Evolutionary conservation across 768 basidiomycete species (phyloP).

Genomic region (Brasilioporus rufonigricans): DNA sequence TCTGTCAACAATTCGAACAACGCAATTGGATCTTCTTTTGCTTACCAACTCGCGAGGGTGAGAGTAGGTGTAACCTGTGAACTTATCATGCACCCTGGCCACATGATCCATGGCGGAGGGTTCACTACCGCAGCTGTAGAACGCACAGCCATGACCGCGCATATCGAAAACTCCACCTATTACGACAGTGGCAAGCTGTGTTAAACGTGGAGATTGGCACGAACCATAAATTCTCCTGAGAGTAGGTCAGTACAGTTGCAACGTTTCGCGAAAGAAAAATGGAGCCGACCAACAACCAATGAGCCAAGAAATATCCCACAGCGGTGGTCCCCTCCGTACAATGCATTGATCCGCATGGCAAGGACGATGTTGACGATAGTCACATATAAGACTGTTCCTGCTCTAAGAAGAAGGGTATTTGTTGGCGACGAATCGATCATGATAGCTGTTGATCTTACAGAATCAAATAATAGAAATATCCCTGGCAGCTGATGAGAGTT

Average conservation of each 20-base stretch:
- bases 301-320: slow-evolving; percentile 6
- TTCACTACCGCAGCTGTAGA: slow-evolving; percentile 7
- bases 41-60: slow-evolving; percentile 25
- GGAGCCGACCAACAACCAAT: slow-evolving; percentile 17
- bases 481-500: slow-evolving; percentile 15
- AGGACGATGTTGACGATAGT: slow-evolving; percentile 22
- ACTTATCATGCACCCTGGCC: slow-evolving; percentile 14
- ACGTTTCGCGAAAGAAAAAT: neutral
- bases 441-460: slow-evolving; percentile 10
- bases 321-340: slow-evolving; percentile 1
- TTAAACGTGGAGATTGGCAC: neutral
- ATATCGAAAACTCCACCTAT: slow-evolving; percentile 19
- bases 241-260: neutral
- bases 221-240: slow-evolving; percentile 19
- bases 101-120: slow-evolving; percentile 18
- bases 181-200: neutral
- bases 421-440: neutral
- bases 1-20: neutral
- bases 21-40: neutral
- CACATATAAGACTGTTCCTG: slow-evolving; percentile 16
- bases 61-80: slow-evolving; percentile 11
- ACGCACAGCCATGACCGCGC: slow-evolving; percentile 14
- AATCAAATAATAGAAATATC: slow-evolving; percentile 22
- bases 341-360: slow-evolving; percentile 18
- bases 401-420: slow-evolving; percentile 4